Evolutionary conservation across 164 flowering plant genomes (phyloP).

Genomic region (Annona squamosa): DNA sequence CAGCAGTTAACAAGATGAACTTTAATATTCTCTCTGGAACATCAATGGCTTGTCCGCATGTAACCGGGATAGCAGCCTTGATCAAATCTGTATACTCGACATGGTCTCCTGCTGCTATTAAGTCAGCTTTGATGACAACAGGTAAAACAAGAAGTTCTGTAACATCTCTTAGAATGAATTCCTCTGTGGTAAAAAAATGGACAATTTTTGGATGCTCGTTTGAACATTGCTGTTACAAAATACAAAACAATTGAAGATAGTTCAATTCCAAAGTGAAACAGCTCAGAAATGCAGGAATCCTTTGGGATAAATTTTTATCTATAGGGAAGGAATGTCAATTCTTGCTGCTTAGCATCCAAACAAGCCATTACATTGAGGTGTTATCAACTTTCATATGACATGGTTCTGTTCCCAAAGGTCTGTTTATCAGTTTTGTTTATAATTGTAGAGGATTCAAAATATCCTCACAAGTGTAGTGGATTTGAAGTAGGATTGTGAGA

Average conservation of each 20-base stretch:
- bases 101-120: slow-evolving; percentile 85
- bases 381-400: neutral
- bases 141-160: slow-evolving; percentile 35
- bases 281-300: neutral
- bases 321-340: too few species aligned
- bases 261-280: neutral
- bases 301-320: too few species aligned
- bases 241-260: neutral
- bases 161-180: neutral
- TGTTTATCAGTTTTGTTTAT: neutral
- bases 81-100: slow-evolving; percentile 59
- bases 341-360: neutral
- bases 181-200: neutral
- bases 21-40: slow-evolving; percentile 82
- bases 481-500: too few species aligned
- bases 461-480: too few species aligned
- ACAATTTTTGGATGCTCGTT: neutral
- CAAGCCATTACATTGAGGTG: neutral
- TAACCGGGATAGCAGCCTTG: slow-evolving; percentile 63
- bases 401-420: neutral
- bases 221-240: neutral
- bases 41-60: slow-evolving; percentile 87
- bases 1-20: slow-evolving; percentile 42
- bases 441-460: too few species aligned
- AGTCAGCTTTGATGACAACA: slow-evolving; percentile 82